A percentile compares a stretch with the other conserved stretches of the same genome.
phyloP scores from a whole-genome alignment of 2,329 filamentous ascomycete species.

The Fusarium incarnatum region DNA sequence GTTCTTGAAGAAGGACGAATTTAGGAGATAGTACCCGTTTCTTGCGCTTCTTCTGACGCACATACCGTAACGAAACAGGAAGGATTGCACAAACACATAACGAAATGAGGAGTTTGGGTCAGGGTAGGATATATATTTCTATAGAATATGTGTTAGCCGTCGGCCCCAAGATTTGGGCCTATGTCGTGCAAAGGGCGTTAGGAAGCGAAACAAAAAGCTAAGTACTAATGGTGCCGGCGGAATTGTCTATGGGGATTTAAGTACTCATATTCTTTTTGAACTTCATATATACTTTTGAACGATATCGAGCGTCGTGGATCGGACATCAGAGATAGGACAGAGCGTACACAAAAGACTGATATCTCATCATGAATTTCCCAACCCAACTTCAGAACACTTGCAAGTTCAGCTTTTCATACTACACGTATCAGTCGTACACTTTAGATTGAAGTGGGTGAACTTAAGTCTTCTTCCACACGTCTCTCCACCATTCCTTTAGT shows the following conservation, averaged over 20 bases:
- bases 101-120: slow-evolving; percentile 32
- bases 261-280: slow-evolving; percentile 8
- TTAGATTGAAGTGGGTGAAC: not conserved
- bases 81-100: slow-evolving; percentile 18
- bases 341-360: not conserved
- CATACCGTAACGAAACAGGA: slow-evolving; percentile 13
- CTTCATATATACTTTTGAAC: slow-evolving; percentile 12
- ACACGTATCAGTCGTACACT: not conserved
- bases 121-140: slow-evolving; percentile 28
- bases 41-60: slow-evolving; percentile 13
- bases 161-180: slow-evolving; percentile 6
- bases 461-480: slow-evolving; percentile 68
- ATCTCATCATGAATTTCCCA: not conserved
- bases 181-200: slow-evolving; percentile 2
- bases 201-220: slow-evolving; percentile 25
- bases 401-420: not conserved
- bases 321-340: slow-evolving; percentile 10
- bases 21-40: slow-evolving; percentile 40
- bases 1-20: slow-evolving; percentile 69
- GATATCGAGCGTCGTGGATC: slow-evolving; percentile 1
- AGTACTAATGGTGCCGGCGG: slow-evolving; percentile 25
- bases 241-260: slow-evolving; percentile 13
- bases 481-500: slow-evolving; percentile 88
- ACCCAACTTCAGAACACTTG: not conserved
- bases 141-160: slow-evolving; percentile 25